These are phyloP conservation scores for Pseudopediastrum boryanum DNA, from an alignment of 139 green algal genomes.

Conservation along the genomic window DNA sequence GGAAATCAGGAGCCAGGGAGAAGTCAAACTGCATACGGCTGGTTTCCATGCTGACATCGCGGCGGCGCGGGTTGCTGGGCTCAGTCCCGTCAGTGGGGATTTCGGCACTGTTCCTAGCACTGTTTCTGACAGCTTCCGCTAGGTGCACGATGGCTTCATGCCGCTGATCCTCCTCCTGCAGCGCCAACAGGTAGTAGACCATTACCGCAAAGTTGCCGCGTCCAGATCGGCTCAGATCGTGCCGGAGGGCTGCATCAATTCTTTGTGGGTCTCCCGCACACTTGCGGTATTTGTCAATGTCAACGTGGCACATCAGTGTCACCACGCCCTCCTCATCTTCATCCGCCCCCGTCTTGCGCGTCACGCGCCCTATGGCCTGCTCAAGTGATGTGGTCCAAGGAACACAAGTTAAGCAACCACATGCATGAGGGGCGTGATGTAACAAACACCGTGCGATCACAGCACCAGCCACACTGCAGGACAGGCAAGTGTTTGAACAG, in stretches of 20 bases:
- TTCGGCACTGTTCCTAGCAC: too few relatives aligned
- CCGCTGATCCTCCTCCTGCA: not conserved
- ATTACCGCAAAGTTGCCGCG: not conserved
- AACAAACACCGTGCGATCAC: too few relatives aligned
- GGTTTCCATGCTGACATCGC: not conserved
- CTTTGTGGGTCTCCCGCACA: not conserved
- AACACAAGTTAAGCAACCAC: too few relatives aligned
- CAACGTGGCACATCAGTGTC: not conserved
- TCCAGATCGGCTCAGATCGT: not conserved
- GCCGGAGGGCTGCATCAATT: not conserved
- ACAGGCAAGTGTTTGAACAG: too few relatives aligned
- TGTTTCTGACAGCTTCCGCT: not conserved
- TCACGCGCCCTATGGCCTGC: not conserved
- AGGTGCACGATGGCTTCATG: too few relatives aligned
- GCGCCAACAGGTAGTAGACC: not conserved
- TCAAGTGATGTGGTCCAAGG: too few relatives aligned
- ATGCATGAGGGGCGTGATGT: too few relatives aligned
- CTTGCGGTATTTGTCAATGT: not conserved
- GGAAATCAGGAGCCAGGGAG: not conserved
- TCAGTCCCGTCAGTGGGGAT: not conserved
- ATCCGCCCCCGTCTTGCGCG: not conserved
- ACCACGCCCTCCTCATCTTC: not conserved
- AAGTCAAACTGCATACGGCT: constrained; percentile 10
- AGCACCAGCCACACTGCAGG: too few relatives aligned
- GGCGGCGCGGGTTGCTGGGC: not conserved